Conservation (phyloP, 2,329 filamentous ascomycete genomes). For the Fusarium compactum region DNA sequence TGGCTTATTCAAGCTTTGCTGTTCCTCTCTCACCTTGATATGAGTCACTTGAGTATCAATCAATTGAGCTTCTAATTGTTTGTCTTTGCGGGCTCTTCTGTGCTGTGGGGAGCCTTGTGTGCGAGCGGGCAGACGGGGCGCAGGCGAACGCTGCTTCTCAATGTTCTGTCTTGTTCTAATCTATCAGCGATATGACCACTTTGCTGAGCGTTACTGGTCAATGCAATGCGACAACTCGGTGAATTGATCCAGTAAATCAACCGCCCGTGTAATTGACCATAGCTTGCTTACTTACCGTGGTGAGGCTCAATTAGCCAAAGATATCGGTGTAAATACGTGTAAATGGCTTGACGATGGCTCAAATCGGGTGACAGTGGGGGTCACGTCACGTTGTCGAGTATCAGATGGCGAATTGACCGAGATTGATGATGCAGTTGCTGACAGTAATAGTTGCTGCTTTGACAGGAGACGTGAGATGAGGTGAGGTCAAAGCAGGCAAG, state of each 20-base stretch:
- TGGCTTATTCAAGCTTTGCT: conserved; percentile 7
- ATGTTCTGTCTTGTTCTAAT: conserved; percentile 23
- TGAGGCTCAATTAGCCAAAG: conserved; percentile 22
- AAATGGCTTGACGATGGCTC: conserved; percentile 33
- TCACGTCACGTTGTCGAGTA: conserved; percentile 46
- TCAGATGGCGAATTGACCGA: conserved; percentile 20
- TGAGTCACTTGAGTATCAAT: conserved; percentile 26
- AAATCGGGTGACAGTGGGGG: conserved; percentile 47
- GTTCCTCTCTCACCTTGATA: conserved; percentile 2
- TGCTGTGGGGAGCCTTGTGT: neutral
- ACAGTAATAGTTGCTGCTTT: conserved; percentile 1
- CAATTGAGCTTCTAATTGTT: neutral
- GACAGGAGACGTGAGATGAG: conserved; percentile 6
- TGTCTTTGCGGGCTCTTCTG: neutral
- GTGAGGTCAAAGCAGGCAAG: conserved; percentile 1
- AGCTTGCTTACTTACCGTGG: conserved; percentile 24
- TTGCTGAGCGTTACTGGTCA: conserved; percentile 17
- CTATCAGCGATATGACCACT: conserved; percentile 36
- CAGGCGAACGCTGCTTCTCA: neutral
- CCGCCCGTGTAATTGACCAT: neutral
- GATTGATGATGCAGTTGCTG: conserved; percentile 22
- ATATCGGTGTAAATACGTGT: conserved; percentile 28
- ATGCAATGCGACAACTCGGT: conserved; percentile 19
- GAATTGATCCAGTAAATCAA: conserved; percentile 15
- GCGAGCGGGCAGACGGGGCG: neutral